A percentile compares a stretch with the other conserved stretches of the same genome.
phyloP scores from a whole-genome alignment of 192 early-diverging fungal genomes.

The Backusella tuberculispora region DNA sequence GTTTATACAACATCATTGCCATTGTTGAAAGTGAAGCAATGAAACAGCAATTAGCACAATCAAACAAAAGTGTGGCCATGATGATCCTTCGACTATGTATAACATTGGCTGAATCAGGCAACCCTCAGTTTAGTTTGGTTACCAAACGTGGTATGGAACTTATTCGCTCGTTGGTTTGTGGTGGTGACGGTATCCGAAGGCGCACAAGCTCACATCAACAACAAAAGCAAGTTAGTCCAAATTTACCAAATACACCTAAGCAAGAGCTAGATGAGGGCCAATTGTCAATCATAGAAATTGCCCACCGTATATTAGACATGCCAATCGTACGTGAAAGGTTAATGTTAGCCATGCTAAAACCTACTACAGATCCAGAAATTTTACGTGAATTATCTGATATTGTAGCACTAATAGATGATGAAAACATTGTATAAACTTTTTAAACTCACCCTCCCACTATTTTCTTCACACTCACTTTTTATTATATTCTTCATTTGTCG shows the following conservation, averaged over 20 bases:
- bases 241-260: background rate
- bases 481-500: slow-evolving; percentile 8
- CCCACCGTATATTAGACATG: slow-evolving; percentile 32
- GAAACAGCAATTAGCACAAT: slow-evolving; percentile 22
- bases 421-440: slow-evolving; percentile 17
- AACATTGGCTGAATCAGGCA: slow-evolving; percentile 38
- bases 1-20: slow-evolving; percentile 52
- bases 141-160: slow-evolving; percentile 39
- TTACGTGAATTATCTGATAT: slow-evolving; percentile 36
- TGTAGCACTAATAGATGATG: slow-evolving; percentile 35
- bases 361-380: slow-evolving; percentile 37
- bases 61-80: slow-evolving; percentile 35
- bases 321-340: slow-evolving; percentile 29
- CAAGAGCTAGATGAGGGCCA: slow-evolving; percentile 9
- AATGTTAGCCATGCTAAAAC: slow-evolving; percentile 35
- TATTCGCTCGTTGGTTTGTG: slow-evolving; percentile 33
- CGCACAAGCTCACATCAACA: background rate
- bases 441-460: background rate
- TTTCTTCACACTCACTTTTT: slow-evolving; percentile 12
- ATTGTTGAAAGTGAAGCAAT: slow-evolving; percentile 31
- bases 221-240: slow-evolving; percentile 6
- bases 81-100: slow-evolving; percentile 41
- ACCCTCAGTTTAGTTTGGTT: slow-evolving; percentile 36
- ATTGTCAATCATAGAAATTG: slow-evolving; percentile 3
- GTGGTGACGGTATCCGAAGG: slow-evolving; percentile 34